A percentile compares a stretch with the other conserved stretches of the same genome.
phyloP scores from a whole-genome alignment of 345 rosid species.

The Bruguiera gymnorhiza region DNA sequence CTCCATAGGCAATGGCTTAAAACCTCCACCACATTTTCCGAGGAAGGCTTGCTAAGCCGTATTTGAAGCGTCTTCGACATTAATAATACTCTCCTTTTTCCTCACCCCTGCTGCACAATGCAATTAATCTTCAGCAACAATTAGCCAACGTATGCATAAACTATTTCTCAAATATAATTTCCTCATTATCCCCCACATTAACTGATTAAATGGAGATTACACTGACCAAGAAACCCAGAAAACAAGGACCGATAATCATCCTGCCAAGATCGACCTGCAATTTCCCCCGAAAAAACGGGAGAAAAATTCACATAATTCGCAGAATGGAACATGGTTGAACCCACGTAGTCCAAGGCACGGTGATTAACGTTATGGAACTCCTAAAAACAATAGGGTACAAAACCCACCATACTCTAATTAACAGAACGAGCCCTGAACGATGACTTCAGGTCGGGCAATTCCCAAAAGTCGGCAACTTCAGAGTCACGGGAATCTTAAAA shows the following conservation, averaged over 20 bases:
- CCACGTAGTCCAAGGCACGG: too few relatives aligned
- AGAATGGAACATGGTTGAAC: too few relatives aligned
- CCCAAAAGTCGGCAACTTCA: too few relatives aligned
- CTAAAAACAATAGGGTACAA: too few relatives aligned
- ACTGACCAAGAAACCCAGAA: too few relatives aligned
- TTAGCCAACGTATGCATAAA: background rate
- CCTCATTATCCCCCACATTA: background rate
- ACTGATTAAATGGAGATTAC: too few relatives aligned
- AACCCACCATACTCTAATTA: background rate
- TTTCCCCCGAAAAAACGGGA: too few relatives aligned
- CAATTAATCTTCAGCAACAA: background rate
- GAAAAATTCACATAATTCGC: background rate
- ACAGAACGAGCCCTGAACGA: background rate
- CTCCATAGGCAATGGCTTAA: slow-evolving; percentile 56
- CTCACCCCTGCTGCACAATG: background rate
- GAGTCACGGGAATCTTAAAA: background rate
- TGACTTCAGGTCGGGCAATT: background rate
- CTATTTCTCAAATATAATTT: background rate
- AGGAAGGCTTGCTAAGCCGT: slow-evolving; percentile 60
- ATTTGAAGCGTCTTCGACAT: slow-evolving; percentile 64
- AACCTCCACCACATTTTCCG: slow-evolving; percentile 27
- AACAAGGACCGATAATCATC: too few relatives aligned
- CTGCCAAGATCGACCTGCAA: background rate
- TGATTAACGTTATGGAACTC: too few relatives aligned
- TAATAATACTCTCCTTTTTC: background rate